These are phyloP conservation scores for Phallus indusiatus DNA, from an alignment of 768 basidiomycete species.

Conservation along the genomic window DNA sequence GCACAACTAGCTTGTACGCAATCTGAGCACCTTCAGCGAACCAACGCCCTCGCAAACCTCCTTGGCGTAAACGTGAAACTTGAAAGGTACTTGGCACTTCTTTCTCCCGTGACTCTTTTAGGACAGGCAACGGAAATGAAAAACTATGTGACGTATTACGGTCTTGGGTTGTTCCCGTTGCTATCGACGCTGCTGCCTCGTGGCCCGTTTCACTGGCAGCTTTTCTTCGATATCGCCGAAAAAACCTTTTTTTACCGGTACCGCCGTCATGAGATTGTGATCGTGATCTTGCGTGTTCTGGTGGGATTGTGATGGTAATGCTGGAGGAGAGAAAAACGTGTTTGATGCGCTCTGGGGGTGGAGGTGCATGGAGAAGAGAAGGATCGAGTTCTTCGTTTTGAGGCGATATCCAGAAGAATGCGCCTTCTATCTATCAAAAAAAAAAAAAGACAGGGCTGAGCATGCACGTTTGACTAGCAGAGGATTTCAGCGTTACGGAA, in stretches of 20 bases:
- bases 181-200: neutral
- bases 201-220: neutral
- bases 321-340: slow-evolving; percentile 6
- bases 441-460: neutral
- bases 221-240: neutral
- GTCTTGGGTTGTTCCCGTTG: neutral
- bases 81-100: slow-evolving; percentile 56
- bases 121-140: slow-evolving; percentile 47
- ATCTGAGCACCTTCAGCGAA: slow-evolving; percentile 33
- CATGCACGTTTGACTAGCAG: neutral
- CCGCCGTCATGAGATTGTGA: neutral
- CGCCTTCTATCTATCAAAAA: slow-evolving; percentile 1
- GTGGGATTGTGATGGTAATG: neutral
- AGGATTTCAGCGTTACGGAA: neutral
- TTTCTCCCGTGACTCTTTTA: slow-evolving; percentile 37
- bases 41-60: slow-evolving; percentile 18
- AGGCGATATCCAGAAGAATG: slow-evolving; percentile 9
- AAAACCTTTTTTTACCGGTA: neutral
- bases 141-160: slow-evolving; percentile 19
- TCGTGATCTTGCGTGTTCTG: neutral
- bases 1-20: slow-evolving; percentile 43
- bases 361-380: neutral
- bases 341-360: slow-evolving; percentile 3
- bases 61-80: slow-evolving; percentile 23
- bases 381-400: slow-evolving; percentile 6